These are phyloP conservation scores for Glycine tomentella DNA, from an alignment of 306 rosid genomes.

Conservation along the genomic window DNA sequence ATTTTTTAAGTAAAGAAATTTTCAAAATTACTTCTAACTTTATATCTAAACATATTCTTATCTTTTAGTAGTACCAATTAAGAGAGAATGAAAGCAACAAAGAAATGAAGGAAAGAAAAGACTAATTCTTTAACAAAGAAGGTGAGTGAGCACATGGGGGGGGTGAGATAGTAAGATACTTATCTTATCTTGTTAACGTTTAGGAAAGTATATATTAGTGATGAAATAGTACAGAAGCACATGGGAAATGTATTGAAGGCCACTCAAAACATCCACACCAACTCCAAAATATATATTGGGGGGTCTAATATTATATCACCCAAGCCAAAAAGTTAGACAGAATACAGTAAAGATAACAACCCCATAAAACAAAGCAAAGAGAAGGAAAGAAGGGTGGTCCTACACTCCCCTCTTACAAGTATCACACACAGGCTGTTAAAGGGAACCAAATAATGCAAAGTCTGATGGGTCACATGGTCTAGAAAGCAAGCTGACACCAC, in stretches of 20 bases:
- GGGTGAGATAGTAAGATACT: conserved; percentile 32
- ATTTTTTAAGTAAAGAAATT: no score
- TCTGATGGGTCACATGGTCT: conserved; percentile 78
- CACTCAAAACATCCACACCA: conserved; percentile 60
- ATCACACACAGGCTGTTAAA: conserved; percentile 82
- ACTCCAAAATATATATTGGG: conserved; percentile 47
- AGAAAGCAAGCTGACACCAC: conserved; percentile 77
- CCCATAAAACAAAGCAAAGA: conserved; percentile 49
- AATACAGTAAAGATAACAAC: conserved; percentile 49
- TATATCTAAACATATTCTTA: no score
- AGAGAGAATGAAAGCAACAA: conserved; percentile 18
- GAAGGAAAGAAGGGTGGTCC: conserved; percentile 55
- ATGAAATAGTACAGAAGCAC: conserved; percentile 47
- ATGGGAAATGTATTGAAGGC: conserved; percentile 56
- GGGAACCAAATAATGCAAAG: conserved; percentile 68
- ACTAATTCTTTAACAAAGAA: conserved; percentile 32
- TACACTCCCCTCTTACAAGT: conserved; percentile 51
- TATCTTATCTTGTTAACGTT: conserved; percentile 47
- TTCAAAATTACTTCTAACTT: no score
- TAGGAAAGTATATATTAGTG: conserved; percentile 31
- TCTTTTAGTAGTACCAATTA: no score
- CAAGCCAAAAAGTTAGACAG: conserved; percentile 52
- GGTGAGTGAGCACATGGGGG: conserved; percentile 52
- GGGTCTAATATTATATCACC: conserved; percentile 20
- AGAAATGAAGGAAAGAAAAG: conserved; percentile 7